Conservation (phyloP, 768 basidiomycete genomes). For the Lactarius sp. region DNA sequence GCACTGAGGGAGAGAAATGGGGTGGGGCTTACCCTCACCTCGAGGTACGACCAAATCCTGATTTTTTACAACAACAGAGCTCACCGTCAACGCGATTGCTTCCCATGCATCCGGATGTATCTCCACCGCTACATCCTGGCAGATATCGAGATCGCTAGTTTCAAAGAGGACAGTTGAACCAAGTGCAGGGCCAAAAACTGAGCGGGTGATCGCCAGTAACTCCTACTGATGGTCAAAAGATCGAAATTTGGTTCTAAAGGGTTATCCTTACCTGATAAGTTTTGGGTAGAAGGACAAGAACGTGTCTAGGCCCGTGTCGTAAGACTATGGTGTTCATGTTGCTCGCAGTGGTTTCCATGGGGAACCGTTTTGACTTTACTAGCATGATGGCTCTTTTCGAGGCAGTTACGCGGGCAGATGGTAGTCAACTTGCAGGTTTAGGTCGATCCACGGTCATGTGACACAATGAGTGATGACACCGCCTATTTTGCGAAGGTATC, state of each 20-base stretch:
- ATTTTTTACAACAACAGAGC: conserved; percentile 4
- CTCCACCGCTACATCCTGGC: conserved; percentile 15
- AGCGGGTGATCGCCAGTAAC: neutral
- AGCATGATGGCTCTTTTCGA: conserved; percentile 3
- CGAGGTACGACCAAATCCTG: neutral
- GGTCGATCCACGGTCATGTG: neutral
- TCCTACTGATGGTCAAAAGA: neutral
- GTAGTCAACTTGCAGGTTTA: neutral
- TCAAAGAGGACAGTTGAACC: conserved; percentile 9
- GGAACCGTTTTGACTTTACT: conserved; percentile 14
- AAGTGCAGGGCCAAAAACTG: neutral
- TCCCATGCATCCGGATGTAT: conserved; percentile 19
- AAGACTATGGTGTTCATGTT: conserved; percentile 5
- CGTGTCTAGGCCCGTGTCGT: neutral
- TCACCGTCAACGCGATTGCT: conserved; percentile 10
- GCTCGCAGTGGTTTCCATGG: conserved; percentile 1
- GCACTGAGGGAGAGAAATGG: neutral
- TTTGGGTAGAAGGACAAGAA: conserved; percentile 16
- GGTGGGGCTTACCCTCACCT: neutral
- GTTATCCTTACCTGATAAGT: neutral
- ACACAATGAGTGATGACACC: no score
- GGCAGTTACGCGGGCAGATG: neutral
- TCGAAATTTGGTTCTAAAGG: neutral
- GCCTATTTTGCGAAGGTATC: no score
- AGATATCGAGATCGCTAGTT: conserved; percentile 20